Evolutionary conservation across 2,329 filamentous ascomycete species (phyloP).

Genomic region (Fusarium hostae): DNA sequence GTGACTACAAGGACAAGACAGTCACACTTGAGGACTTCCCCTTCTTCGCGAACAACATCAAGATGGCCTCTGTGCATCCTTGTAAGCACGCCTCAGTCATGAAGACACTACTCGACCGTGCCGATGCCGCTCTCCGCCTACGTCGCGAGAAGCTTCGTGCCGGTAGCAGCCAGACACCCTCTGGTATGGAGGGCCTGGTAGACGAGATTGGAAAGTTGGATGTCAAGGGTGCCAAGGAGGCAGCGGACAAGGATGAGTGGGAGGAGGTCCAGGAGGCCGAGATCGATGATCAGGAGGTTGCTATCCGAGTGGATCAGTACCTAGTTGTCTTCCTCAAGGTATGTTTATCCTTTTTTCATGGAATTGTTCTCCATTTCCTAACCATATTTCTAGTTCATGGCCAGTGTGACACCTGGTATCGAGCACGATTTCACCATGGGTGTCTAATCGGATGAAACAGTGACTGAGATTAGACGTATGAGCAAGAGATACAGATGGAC

Average conservation of each 20-base stretch:
- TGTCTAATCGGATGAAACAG: slow-evolving; percentile 23
- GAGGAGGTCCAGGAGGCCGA: slow-evolving; percentile 71
- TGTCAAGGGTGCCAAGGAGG: slow-evolving; percentile 62
- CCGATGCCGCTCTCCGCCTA: slow-evolving; percentile 91
- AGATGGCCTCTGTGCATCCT: slow-evolving; percentile 96
- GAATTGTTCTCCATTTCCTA: not conserved
- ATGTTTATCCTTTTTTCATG: slow-evolving; percentile 38
- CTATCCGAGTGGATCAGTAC: slow-evolving; percentile 89
- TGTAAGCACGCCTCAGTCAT: slow-evolving; percentile 98
- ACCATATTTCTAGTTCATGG: slow-evolving; percentile 68
- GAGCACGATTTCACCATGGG: slow-evolving; percentile 43
- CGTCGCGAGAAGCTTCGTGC: slow-evolving; percentile 82
- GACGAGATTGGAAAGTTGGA: slow-evolving; percentile 79
- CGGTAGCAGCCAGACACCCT: slow-evolving; percentile 13
- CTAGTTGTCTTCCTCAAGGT: slow-evolving; percentile 89
- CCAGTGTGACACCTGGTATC: slow-evolving; percentile 93
- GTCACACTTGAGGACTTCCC: slow-evolving; percentile 98
- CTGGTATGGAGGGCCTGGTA: slow-evolving; percentile 85
- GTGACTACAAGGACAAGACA: slow-evolving; percentile 98
- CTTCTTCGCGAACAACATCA: slow-evolving; percentile 89
- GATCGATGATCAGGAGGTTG: slow-evolving; percentile 76
- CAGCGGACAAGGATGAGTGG: slow-evolving; percentile 70
- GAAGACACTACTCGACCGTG: slow-evolving; percentile 96
- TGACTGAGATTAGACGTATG: not conserved
- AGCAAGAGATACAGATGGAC: not conserved